These are phyloP conservation scores for sweet orange (Citrus sinensis) DNA, from an alignment of 345 rosid species.

Conservation along the genomic window DNA sequence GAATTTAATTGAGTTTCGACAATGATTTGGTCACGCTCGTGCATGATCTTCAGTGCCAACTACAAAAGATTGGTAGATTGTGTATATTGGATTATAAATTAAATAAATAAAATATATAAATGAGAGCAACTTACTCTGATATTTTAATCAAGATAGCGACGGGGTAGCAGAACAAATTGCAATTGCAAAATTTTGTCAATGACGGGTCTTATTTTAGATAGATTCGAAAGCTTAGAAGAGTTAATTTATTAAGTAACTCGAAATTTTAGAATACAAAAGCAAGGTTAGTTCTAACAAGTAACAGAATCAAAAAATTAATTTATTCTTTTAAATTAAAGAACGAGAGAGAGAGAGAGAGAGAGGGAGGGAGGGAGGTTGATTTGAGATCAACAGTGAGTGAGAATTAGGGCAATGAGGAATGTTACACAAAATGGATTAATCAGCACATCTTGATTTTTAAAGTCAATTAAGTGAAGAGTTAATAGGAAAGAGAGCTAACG, in stretches of 20 bases:
- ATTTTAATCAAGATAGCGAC: not conserved
- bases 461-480: not conserved
- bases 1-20: not conserved
- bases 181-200: not conserved
- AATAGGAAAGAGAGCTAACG: not conserved
- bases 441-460: not conserved
- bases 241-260: too few species aligned
- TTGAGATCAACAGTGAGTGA: conserved; percentile 2
- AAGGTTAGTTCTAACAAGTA: too few species aligned
- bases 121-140: not conserved
- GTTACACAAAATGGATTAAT: not conserved
- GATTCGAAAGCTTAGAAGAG: not conserved
- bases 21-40: not conserved
- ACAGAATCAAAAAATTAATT: too few species aligned
- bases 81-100: not conserved
- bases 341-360: too few species aligned
- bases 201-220: not conserved
- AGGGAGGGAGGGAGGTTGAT: not conserved
- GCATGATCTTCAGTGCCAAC: not conserved
- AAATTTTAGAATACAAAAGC: too few species aligned
- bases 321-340: too few species aligned
- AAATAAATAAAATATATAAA: not conserved
- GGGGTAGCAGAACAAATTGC: not conserved
- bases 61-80: not conserved
- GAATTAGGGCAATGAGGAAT: conserved; percentile 15